These are phyloP conservation scores for Austroboletus novae-zelandiae DNA, from an alignment of 1,284 basidiomycete genomes.

Conservation along the genomic window DNA sequence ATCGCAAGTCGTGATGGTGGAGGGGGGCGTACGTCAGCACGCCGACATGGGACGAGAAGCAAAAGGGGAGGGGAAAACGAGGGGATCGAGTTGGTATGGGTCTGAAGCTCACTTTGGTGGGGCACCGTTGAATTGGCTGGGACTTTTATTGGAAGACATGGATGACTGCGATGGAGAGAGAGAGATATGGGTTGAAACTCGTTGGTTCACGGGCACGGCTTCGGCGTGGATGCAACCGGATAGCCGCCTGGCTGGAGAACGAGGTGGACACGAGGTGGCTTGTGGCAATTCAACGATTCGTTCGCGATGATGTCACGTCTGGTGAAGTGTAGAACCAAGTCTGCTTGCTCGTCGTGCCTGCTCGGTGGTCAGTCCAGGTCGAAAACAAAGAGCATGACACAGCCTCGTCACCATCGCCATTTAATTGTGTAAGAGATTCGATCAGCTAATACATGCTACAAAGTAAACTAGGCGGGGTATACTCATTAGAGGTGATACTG, in stretches of 20 bases:
- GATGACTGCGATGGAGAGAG: conserved; percentile 8
- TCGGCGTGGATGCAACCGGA: conserved; percentile 4
- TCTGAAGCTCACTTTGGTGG: conserved; percentile 30
- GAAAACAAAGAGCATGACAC: not conserved
- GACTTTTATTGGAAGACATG: conserved; percentile 35
- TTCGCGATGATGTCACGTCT: conserved; percentile 1
- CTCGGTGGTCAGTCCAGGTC: not conserved
- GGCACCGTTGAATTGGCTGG: conserved; percentile 30
- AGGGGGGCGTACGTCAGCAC: conserved; percentile 8
- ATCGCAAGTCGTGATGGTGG: conserved; percentile 1
- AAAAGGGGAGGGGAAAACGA: not conserved
- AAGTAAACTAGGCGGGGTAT: conserved; percentile 11
- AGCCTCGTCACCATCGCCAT: not conserved
- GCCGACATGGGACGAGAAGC: not conserved
- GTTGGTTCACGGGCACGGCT: not conserved
- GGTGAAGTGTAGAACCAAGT: not conserved
- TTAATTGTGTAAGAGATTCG: conserved; percentile 5
- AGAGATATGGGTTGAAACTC: not conserved
- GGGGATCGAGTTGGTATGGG: not conserved
- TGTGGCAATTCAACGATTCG: not conserved
- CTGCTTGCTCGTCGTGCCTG: conserved; percentile 1
- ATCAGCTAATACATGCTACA: conserved; percentile 6
- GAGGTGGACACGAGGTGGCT: conserved; percentile 22
- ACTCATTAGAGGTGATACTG: conserved; percentile 2
- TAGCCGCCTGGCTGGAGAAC: conserved; percentile 7